A percentile compares a stretch with the other conserved stretches of the same genome.
Evolutionary conservation across 139 green algal genomes (phyloP).

Genomic region (Coccomyxa sp.): DNA sequence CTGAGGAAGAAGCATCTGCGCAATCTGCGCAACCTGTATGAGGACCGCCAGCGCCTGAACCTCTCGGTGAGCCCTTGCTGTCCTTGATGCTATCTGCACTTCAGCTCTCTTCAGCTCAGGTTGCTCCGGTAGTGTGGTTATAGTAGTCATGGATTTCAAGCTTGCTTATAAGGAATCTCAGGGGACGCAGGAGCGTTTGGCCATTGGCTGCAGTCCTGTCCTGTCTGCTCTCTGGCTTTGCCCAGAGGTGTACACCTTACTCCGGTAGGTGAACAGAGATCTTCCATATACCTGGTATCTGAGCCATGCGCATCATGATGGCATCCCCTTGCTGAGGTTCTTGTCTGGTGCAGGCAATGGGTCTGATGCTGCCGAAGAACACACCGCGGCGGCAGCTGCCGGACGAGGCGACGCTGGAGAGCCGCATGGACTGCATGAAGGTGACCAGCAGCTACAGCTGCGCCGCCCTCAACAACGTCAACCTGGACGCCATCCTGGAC

Average conservation of each 20-base stretch:
- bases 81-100: too few relatives aligned
- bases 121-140: too few relatives aligned
- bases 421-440: constrained; percentile 24
- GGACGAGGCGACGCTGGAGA: constrained; percentile 11
- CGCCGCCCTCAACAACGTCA: background rate
- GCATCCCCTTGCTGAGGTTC: too few relatives aligned
- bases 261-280: too few relatives aligned
- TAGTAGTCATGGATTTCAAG: too few relatives aligned
- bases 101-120: too few relatives aligned
- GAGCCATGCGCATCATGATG: too few relatives aligned
- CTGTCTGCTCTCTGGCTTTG: too few relatives aligned
- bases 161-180: background rate
- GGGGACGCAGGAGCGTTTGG: too few relatives aligned
- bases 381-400: background rate
- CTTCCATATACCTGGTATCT: too few relatives aligned
- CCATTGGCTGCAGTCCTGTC: too few relatives aligned
- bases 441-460: background rate
- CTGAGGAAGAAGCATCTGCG: constrained; percentile 20
- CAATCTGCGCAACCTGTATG: constrained; percentile 12
- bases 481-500: constrained; percentile 11
- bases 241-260: too few relatives aligned
- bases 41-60: constrained; percentile 25
- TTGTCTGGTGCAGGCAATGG: constrained; percentile 15
- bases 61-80: constrained; percentile 15
- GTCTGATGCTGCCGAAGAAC: constrained; percentile 16